Conservation (phyloP, 306 rosid genomes). For the barrel medic (Medicago truncatula) region DNA sequence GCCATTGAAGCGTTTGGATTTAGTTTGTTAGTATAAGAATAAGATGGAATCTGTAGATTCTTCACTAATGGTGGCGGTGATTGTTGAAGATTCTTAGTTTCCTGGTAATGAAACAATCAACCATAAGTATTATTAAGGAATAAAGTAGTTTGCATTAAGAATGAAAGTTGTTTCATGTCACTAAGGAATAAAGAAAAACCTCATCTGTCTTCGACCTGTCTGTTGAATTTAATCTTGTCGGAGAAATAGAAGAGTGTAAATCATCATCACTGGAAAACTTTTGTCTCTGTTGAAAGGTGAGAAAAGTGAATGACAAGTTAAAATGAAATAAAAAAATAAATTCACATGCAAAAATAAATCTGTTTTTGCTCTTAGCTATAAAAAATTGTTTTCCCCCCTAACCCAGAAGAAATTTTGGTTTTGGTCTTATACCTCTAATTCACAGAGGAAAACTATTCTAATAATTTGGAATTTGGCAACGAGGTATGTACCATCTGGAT, state of each 20-base stretch:
- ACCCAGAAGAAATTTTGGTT: no score
- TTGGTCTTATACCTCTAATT: no score
- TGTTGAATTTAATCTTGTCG: neutral
- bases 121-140: neutral
- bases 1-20: neutral
- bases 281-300: neutral
- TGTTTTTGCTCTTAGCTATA: neutral
- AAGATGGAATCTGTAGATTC: neutral
- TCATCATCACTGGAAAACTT: neutral
- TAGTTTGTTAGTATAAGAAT: slow-evolving; percentile 5
- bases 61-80: neutral
- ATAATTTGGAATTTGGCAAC: neutral
- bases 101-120: neutral
- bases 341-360: no score
- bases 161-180: neutral
- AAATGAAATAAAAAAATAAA: no score
- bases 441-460: neutral
- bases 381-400: no score
- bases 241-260: neutral
- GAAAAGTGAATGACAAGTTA: no score
- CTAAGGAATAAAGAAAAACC: neutral
- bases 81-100: slow-evolving; percentile 7
- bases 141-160: neutral
- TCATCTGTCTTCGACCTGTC: neutral
- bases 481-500: neutral